Evolutionary conservation across 2,329 filamentous ascomycete genomes (phyloP).

Genomic region (Akanthomyces muscarius): DNA sequence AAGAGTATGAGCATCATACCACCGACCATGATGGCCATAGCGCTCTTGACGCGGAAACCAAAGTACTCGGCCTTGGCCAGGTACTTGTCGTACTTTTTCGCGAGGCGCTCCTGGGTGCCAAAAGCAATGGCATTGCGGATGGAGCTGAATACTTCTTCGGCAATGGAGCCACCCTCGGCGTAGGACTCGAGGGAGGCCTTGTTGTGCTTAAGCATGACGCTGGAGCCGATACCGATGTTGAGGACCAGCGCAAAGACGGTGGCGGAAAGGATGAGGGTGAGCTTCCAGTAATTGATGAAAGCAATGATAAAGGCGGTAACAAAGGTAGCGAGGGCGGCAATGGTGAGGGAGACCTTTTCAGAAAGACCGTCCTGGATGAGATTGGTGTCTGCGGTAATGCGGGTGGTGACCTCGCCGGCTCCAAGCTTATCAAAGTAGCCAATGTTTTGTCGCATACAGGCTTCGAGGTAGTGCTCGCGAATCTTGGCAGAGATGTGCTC

Average conservation of each 20-base stretch:
- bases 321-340: conserved; percentile 77
- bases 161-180: conserved; percentile 78
- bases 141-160: conserved; percentile 91
- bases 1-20: conserved; percentile 81
- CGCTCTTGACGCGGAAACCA: conserved; percentile 71
- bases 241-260: conserved; percentile 76
- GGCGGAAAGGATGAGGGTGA: conserved; percentile 81
- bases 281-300: conserved; percentile 88
- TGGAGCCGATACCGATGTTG: conserved; percentile 69
- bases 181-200: conserved; percentile 76
- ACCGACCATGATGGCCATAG: conserved; percentile 74
- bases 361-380: conserved; percentile 91
- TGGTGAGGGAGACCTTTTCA: conserved; percentile 76
- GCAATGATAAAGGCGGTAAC: conserved; percentile 85
- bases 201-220: conserved; percentile 75
- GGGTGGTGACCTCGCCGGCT: conserved; percentile 87
- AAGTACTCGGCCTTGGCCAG: conserved; percentile 68
- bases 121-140: conserved; percentile 91
- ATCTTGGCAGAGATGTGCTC: conserved; percentile 77
- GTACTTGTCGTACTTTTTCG: conserved; percentile 76
- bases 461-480: conserved; percentile 76
- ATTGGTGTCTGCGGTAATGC: conserved; percentile 92
- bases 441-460: conserved; percentile 83
- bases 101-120: conserved; percentile 88
- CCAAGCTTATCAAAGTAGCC: conserved; percentile 91